A percentile compares a stretch with the other conserved stretches of the same genome.
These are phyloP conservation scores for Ministeria vibrans DNA, from an alignment of 78 protist genomes.

Conservation along the genomic window DNA sequence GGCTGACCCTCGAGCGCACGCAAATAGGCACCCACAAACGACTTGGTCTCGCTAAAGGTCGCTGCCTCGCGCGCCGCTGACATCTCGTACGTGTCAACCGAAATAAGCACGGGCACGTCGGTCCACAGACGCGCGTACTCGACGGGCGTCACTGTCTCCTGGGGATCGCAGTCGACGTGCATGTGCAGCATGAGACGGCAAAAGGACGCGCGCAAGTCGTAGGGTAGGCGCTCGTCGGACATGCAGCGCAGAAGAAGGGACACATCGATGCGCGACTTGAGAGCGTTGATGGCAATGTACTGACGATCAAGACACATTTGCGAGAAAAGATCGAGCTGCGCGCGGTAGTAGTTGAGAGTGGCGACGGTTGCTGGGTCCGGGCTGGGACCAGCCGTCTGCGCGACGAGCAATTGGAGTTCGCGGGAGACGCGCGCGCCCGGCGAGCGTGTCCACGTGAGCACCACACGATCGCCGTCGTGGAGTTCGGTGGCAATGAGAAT, in stretches of 20 bases:
- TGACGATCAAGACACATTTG: constrained; percentile 29
- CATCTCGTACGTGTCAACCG: not conserved
- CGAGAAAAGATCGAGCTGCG: constrained; percentile 24
- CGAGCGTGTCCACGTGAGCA: not conserved
- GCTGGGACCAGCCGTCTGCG: not conserved
- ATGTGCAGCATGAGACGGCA: constrained; percentile 3
- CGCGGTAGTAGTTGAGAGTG: not conserved
- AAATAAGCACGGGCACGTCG: not conserved
- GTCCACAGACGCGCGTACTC: constrained; percentile 7
- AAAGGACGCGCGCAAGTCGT: constrained; percentile 20
- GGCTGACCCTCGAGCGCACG: not conserved
- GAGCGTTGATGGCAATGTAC: constrained; percentile 21
- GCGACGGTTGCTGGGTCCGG: not conserved
- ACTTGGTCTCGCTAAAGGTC: not conserved
- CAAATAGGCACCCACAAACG: not conserved
- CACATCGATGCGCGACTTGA: not conserved
- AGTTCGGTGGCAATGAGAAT: constrained; percentile 1
- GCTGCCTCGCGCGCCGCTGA: not conserved
- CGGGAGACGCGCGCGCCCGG: not conserved
- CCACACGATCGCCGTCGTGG: not conserved
- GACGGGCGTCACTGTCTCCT: constrained; percentile 16
- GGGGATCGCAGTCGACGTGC: constrained; percentile 27
- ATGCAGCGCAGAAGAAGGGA: not conserved
- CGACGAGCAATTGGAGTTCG: not conserved
- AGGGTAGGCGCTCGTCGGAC: not conserved